phyloP scores from a whole-genome alignment of 2,329 filamentous ascomycete species.

The Coniochaeta hoffmannii region DNA sequence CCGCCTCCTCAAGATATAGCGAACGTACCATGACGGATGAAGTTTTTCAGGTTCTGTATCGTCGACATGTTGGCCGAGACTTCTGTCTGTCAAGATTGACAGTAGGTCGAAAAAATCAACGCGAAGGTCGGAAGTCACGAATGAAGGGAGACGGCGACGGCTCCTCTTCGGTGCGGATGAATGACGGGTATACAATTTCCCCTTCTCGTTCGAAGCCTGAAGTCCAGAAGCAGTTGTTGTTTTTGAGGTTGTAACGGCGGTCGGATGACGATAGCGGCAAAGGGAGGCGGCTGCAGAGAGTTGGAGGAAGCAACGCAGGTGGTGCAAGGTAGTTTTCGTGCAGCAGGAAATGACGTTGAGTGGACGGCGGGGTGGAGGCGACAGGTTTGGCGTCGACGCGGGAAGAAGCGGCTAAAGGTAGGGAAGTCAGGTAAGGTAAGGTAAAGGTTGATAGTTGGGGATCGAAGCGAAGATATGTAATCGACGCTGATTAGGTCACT shows the following conservation, averaged over 20 bases:
- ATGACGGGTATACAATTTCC: no score
- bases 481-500: conserved; percentile 13
- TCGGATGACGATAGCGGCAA: background rate
- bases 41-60: conserved; percentile 96
- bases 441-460: no score
- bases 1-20: no score
- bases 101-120: background rate
- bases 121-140: background rate
- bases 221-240: no score
- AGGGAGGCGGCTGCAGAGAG: background rate
- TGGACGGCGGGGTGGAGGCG: background rate
- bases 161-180: no score
- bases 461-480: conserved; percentile 9
- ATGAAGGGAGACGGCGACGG: background rate
- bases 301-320: background rate
- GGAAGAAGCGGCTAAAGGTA: background rate
- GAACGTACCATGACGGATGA: conserved; percentile 88
- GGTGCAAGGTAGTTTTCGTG: background rate
- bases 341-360: background rate
- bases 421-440: no score
- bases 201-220: no score
- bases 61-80: conserved; percentile 47
- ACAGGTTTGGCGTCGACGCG: background rate
- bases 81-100: background rate
- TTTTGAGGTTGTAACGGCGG: background rate